Evolutionary conservation across 805 yeast species (phyloP).

Genomic region (Barnettozyma wickerhamii): DNA sequence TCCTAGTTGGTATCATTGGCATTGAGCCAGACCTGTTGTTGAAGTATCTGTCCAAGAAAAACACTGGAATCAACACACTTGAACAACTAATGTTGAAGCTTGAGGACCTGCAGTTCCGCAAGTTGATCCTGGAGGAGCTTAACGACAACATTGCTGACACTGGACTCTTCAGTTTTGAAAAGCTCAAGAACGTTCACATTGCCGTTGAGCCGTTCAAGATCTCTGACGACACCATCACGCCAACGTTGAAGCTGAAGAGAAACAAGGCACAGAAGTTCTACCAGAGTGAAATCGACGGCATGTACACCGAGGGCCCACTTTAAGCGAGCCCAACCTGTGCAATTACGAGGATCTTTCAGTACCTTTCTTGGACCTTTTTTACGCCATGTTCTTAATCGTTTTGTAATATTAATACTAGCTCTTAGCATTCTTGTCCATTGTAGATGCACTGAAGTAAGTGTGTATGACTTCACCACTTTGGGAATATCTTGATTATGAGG

Average conservation of each 20-base stretch:
- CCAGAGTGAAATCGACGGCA: constrained; percentile 34
- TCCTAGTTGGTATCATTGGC: constrained; percentile 58
- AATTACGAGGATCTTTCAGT: no score
- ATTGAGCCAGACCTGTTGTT: constrained; percentile 42
- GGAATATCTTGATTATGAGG: constrained; percentile 33
- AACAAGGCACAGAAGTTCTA: constrained; percentile 48
- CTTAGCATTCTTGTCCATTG: background rate
- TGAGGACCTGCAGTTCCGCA: constrained; percentile 32
- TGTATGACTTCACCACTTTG: constrained; percentile 30
- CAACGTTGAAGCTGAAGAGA: constrained; percentile 50
- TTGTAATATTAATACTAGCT: background rate
- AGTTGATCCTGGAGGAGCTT: constrained; percentile 32
- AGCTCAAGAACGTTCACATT: constrained; percentile 41
- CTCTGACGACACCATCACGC: constrained; percentile 52
- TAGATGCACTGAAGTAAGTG: background rate
- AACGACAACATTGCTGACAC: constrained; percentile 32
- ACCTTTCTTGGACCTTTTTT: no score
- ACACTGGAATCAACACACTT: constrained; percentile 16
- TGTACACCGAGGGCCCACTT: constrained; percentile 41
- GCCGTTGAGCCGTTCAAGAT: constrained; percentile 50
- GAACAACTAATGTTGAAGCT: constrained; percentile 21
- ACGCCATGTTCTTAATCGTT: background rate
- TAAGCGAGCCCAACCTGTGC: no score
- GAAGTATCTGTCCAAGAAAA: constrained; percentile 14
- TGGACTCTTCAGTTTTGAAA: constrained; percentile 47